phyloP scores from a whole-genome alignment of 345 rosid species.

The Eucalyptus lansdowneana region DNA sequence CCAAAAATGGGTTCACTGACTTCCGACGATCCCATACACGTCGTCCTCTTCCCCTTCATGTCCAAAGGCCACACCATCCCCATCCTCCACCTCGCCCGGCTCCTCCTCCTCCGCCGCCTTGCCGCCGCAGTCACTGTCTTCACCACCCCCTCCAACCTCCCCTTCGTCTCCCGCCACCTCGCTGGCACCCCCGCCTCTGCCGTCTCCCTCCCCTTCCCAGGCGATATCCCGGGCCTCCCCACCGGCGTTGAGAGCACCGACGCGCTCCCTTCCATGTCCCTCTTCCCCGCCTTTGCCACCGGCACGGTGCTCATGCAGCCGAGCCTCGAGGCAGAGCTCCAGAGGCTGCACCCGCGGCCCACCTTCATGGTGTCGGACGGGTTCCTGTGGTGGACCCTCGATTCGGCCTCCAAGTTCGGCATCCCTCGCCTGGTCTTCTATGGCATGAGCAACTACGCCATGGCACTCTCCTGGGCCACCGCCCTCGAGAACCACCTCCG shows the following conservation, averaged over 20 bases:
- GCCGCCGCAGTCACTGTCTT: conserved; percentile 30
- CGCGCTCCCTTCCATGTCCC: conserved; percentile 51
- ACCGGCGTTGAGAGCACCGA: conserved; percentile 57
- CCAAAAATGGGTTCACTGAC: not conserved
- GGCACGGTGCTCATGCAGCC: conserved; percentile 57
- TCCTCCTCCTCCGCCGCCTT: conserved; percentile 35
- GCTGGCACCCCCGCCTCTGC: conserved; percentile 15
- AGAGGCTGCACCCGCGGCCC: too few relatives aligned
- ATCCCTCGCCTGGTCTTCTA: too few relatives aligned
- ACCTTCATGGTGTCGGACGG: too few relatives aligned
- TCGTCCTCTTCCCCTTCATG: conserved; percentile 72
- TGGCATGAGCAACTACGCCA: conserved; percentile 31
- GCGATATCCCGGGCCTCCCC: conserved; percentile 29
- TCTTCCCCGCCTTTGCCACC: conserved; percentile 23
- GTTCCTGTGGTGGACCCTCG: too few relatives aligned
- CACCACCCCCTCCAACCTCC: conserved; percentile 58
- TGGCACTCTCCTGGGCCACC: not conserved
- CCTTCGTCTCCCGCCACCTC: conserved; percentile 35
- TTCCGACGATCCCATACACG: conserved; percentile 10
- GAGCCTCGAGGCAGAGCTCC: conserved; percentile 26
- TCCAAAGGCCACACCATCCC: conserved; percentile 85
- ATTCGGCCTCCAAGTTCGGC: too few relatives aligned
- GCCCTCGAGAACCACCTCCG: not conserved
- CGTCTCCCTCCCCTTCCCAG: conserved; percentile 41
- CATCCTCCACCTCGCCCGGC: conserved; percentile 47